These are phyloP conservation scores for Rhynchosporium agropyri DNA, from an alignment of 2,329 filamentous ascomycete genomes.

Conservation along the genomic window DNA sequence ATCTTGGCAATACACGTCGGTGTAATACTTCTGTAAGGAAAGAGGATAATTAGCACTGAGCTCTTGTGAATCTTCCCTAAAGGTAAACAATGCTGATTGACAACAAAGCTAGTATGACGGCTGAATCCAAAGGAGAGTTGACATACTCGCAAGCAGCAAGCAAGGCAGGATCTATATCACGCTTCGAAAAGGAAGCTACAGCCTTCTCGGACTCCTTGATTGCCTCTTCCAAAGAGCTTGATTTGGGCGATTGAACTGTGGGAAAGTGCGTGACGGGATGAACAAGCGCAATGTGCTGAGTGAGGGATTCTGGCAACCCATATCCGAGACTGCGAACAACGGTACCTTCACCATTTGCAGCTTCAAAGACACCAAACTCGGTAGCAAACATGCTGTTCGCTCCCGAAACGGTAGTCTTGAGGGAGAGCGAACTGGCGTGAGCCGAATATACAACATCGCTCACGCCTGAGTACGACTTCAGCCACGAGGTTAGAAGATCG, in stretches of 20 bases:
- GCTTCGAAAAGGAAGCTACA: not conserved
- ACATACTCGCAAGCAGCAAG: constrained; percentile 13
- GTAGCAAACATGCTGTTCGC: constrained; percentile 35
- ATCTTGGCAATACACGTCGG: constrained; percentile 39
- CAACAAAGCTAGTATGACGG: not conserved
- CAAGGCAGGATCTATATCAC: constrained; percentile 32
- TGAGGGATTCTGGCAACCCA: constrained; percentile 43
- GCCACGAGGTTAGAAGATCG: constrained; percentile 47
- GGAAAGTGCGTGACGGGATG: constrained; percentile 47
- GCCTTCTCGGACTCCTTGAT: not conserved
- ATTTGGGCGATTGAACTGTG: constrained; percentile 4
- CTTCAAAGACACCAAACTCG: constrained; percentile 36
- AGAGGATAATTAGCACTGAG: not conserved
- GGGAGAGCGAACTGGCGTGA: constrained; percentile 24
- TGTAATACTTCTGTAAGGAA: constrained; percentile 30
- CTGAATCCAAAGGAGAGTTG: too few relatives aligned
- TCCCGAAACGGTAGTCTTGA: constrained; percentile 33
- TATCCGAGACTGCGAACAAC: constrained; percentile 46
- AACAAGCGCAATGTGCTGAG: constrained; percentile 44
- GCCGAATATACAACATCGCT: constrained; percentile 11
- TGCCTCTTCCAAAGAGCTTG: not conserved
- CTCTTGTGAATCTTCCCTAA: not conserved
- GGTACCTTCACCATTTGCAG: constrained; percentile 24
- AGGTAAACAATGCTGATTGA: not conserved
- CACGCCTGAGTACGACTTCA: constrained; percentile 38